phyloP scores from a whole-genome alignment of 495 filamentous ascomycete species.

The Neurospora sp. region DNA sequence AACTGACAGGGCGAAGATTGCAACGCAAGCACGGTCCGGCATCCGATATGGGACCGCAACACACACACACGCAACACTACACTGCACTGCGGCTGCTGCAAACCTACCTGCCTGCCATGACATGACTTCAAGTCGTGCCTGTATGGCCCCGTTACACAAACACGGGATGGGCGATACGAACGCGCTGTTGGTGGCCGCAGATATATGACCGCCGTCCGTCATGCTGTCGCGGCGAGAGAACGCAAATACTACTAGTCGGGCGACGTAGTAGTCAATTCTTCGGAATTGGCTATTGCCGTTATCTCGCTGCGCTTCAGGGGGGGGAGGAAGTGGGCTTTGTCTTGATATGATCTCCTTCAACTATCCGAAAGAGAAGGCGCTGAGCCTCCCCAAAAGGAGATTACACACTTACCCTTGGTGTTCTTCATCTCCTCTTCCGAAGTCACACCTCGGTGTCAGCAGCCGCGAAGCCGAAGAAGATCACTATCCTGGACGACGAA shows the following conservation, averaged over 20 bases:
- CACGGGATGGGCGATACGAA: neutral
- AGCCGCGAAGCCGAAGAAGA: neutral
- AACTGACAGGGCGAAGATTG: neutral
- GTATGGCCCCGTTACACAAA: neutral
- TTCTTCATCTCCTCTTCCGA: neutral
- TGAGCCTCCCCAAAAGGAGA: neutral
- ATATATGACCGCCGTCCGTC: neutral
- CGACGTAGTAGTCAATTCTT: neutral
- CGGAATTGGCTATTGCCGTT: neutral
- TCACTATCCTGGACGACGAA: neutral
- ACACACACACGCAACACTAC: neutral
- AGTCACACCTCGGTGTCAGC: neutral
- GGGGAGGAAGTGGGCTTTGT: neutral
- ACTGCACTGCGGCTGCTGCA: neutral
- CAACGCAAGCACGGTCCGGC: neutral
- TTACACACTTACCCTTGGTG: neutral
- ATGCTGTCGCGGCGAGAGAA: neutral
- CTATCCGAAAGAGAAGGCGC: neutral
- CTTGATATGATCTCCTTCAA: neutral
- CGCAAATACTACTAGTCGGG: neutral
- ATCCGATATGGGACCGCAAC: neutral
- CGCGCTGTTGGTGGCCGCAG: neutral
- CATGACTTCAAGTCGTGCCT: neutral
- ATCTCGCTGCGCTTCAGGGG: neutral
- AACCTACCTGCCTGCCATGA: neutral